A percentile compares a stretch with the other conserved stretches of the same genome.
phyloP scores from a whole-genome alignment of 176 grass and related monocot species.

The Aegilops sharonensis region DNA sequence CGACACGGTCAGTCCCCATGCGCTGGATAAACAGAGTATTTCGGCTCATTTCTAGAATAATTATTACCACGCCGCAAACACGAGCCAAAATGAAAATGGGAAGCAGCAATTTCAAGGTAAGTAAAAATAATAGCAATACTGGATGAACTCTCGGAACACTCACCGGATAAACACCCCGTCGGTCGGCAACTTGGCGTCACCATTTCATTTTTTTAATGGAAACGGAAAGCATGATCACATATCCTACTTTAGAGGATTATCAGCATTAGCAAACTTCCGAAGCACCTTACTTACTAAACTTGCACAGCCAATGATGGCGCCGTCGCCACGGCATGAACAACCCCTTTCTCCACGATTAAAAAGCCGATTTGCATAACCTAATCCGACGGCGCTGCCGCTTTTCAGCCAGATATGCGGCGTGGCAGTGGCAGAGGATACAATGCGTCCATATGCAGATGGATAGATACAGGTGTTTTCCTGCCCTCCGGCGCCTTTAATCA shows the following conservation, averaged over 20 bases:
- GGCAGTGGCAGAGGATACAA: background rate
- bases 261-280: background rate
- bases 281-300: background rate
- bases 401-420: background rate
- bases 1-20: background rate
- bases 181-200: background rate
- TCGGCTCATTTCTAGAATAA: background rate
- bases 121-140: background rate
- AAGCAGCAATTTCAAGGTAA: background rate
- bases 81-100: too few species aligned
- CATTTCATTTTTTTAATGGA: background rate
- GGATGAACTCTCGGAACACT: background rate
- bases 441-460: background rate
- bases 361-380: background rate
- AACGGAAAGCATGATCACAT: background rate
- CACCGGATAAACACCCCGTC: background rate
- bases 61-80: background rate
- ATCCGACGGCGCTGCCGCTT: background rate
- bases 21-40: background rate
- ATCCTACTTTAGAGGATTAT: background rate
- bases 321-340: too few species aligned
- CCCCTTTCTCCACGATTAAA: background rate
- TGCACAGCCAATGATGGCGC: background rate
- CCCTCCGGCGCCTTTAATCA: background rate
- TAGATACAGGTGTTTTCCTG: slow-evolving; percentile 5